A percentile compares a stretch with the other conserved stretches of the same genome.
phyloP scores from a whole-genome alignment of 31 red algal genomes.

The Pterothamnion heteromorphum region DNA sequence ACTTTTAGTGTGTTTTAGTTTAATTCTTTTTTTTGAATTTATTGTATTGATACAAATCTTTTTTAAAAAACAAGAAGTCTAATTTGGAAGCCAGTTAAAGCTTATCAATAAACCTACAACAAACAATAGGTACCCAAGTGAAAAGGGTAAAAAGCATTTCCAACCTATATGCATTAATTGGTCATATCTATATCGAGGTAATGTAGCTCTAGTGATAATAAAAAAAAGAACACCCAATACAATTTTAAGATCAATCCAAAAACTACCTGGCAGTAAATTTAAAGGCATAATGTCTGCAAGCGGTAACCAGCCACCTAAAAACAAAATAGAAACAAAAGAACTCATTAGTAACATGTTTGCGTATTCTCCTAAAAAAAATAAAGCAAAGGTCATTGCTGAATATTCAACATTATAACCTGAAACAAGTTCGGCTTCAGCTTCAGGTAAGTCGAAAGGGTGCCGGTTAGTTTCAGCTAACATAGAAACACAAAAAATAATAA shows the following conservation, averaged over 20 bases:
- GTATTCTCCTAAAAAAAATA: slow-evolving; percentile 42
- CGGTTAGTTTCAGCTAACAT: slow-evolving; percentile 18
- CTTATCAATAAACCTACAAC: slow-evolving; percentile 19
- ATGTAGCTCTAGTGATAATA: slow-evolving; percentile 11
- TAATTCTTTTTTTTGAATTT: slow-evolving; percentile 11
- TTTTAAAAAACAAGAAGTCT: not conserved
- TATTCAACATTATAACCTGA: slow-evolving; percentile 19
- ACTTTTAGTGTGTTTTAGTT: not conserved
- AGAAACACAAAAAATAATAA: slow-evolving; percentile 33
- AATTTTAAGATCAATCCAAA: not conserved
- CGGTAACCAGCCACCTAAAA: slow-evolving; percentile 31
- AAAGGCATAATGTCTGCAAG: not conserved
- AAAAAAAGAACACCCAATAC: slow-evolving; percentile 29
- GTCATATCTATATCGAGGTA: not conserved
- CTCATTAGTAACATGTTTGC: slow-evolving; percentile 31
- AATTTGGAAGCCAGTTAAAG: slow-evolving; percentile 14
- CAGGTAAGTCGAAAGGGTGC: slow-evolving; percentile 10
- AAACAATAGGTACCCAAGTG: slow-evolving; percentile 1
- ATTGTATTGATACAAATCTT: not conserved
- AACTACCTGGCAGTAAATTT: slow-evolving; percentile 1
- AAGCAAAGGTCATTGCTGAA: slow-evolving; percentile 18
- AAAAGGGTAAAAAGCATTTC: slow-evolving; percentile 42
- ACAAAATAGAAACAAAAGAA: slow-evolving; percentile 17
- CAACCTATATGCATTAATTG: slow-evolving; percentile 26
- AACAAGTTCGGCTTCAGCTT: slow-evolving; percentile 29